A percentile compares a stretch with the other conserved stretches of the same genome.
Conservation (phyloP, 2,329 filamentous ascomycete genomes). For the Gnomoniopsis smithogilvyi region DNA sequence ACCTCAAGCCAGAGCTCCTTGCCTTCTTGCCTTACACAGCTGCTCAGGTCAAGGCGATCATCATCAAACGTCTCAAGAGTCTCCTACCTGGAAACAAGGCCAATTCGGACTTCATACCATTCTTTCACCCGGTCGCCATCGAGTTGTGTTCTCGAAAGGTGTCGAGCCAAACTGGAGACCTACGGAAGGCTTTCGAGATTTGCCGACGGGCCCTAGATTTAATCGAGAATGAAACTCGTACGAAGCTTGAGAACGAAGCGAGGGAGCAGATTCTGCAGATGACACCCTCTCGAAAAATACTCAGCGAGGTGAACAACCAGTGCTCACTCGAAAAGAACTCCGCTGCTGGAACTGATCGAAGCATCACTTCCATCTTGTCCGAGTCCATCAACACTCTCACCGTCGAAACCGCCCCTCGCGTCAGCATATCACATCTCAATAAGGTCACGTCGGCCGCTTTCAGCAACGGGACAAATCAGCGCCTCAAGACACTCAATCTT, state of each 20-base stretch:
- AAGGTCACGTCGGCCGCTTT: constrained; percentile 88
- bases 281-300: constrained; percentile 70
- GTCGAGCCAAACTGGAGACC: constrained; percentile 86
- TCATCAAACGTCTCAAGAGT: constrained; percentile 77
- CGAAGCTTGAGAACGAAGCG: constrained; percentile 64
- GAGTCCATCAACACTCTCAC: constrained; percentile 62
- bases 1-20: constrained; percentile 83
- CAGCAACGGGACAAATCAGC: constrained; percentile 80
- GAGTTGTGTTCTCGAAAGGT: constrained; percentile 94
- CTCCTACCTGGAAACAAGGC: constrained; percentile 59
- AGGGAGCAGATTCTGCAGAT: constrained; percentile 55
- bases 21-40: constrained; percentile 93
- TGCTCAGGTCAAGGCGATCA: constrained; percentile 80
- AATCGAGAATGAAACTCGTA: constrained; percentile 78
- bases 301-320: constrained; percentile 79
- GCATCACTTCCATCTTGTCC: constrained; percentile 45
- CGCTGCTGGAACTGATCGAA: constrained; percentile 30
- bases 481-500: constrained; percentile 83
- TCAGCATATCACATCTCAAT: constrained; percentile 86
- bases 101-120: constrained; percentile 65
- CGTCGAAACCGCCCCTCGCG: constrained; percentile 77
- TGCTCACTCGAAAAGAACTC: constrained; percentile 46
- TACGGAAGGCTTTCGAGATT: constrained; percentile 94
- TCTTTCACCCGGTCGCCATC: constrained; percentile 90
- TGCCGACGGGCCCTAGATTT: constrained; percentile 86